Evolutionary conservation across 768 basidiomycete genomes (phyloP).

Genomic region (Cystobasidium onofrii): DNA sequence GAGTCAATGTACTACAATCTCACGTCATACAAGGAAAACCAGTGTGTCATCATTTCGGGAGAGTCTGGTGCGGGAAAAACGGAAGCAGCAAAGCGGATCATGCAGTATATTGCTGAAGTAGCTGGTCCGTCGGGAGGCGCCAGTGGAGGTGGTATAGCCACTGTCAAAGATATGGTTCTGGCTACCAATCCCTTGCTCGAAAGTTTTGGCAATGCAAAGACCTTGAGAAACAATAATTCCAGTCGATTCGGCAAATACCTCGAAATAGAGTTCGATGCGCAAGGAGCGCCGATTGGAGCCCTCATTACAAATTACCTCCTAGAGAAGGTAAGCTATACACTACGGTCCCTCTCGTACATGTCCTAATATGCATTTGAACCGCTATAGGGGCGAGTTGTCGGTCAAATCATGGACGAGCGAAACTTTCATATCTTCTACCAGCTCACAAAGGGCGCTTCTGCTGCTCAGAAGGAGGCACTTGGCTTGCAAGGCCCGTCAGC

Average conservation of each 20-base stretch:
- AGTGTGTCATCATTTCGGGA: slow-evolving; percentile 98
- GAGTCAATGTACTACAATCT: slow-evolving; percentile 98
- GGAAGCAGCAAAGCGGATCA: slow-evolving; percentile 96
- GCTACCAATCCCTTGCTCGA: slow-evolving; percentile 95
- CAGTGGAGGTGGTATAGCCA: slow-evolving; percentile 57
- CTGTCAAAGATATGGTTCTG: slow-evolving; percentile 98
- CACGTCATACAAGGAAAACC: slow-evolving; percentile 98
- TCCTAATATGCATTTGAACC: slow-evolving; percentile 5
- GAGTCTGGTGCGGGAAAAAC: slow-evolving; percentile 99
- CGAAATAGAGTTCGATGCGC: slow-evolving; percentile 95
- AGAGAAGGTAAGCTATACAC: slow-evolving; percentile 67
- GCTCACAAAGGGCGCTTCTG: slow-evolving; percentile 88
- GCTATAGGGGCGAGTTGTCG: slow-evolving; percentile 57
- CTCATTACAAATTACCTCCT: slow-evolving; percentile 97
- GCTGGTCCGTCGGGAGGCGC: slow-evolving; percentile 52
- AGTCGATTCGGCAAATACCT: slow-evolving; percentile 65
- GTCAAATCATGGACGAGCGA: slow-evolving; percentile 90
- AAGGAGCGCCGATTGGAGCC: slow-evolving; percentile 89
- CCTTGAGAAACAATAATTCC: slow-evolving; percentile 95
- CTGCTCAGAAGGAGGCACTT: slow-evolving; percentile 83
- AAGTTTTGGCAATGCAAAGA: slow-evolving; percentile 98
- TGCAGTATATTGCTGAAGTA: slow-evolving; percentile 99
- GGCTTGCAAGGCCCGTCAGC: slow-evolving; percentile 93
- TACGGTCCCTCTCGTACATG: not conserved
- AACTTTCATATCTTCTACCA: slow-evolving; percentile 99